These are phyloP conservation scores for Rutstroemia sp. DNA, from an alignment of 2,329 filamentous ascomycete genomes.

Conservation along the genomic window DNA sequence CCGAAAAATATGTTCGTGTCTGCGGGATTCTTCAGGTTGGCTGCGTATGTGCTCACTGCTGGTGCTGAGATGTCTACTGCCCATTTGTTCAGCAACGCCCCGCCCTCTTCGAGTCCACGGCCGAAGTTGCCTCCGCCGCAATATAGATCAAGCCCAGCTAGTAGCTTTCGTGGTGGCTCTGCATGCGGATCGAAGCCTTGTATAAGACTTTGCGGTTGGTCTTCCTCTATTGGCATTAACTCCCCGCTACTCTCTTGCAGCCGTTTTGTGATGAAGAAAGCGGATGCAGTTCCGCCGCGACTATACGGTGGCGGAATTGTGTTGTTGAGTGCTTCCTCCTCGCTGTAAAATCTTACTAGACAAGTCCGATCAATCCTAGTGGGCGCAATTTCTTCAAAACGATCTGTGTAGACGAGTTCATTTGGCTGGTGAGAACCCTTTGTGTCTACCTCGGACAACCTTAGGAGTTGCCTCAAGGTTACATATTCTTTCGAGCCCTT, in stretches of 20 bases:
- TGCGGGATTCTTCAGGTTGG: constrained; percentile 45
- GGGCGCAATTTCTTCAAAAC: constrained; percentile 33
- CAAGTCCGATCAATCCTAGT: constrained; percentile 48
- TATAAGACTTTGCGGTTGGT: constrained; percentile 33
- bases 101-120: constrained; percentile 65
- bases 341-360: constrained; percentile 47
- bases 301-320: constrained; percentile 56
- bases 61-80: constrained; percentile 58
- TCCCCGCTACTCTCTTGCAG: constrained; percentile 26
- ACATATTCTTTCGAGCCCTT: constrained; percentile 26
- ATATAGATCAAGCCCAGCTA: constrained; percentile 64
- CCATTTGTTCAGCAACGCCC: constrained; percentile 56
- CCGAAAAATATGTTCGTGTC: constrained; percentile 53
- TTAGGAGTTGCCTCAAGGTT: constrained; percentile 44
- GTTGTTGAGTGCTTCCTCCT: constrained; percentile 26
- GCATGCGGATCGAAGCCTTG: constrained; percentile 48
- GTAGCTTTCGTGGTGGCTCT: constrained; percentile 28
- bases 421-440: constrained; percentile 22
- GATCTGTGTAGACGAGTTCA: constrained; percentile 48
- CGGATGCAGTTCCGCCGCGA: constrained; percentile 55
- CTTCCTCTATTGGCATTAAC: constrained; percentile 30
- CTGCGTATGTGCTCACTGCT: constrained; percentile 67
- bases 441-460: constrained; percentile 38
- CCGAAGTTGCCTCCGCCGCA: constrained; percentile 75
- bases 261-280: constrained; percentile 53